A percentile compares a stretch with the other conserved stretches of the same genome.
Conservation (phyloP, 148 eudicot genomes). For the Fallopia convolvulus region DNA sequence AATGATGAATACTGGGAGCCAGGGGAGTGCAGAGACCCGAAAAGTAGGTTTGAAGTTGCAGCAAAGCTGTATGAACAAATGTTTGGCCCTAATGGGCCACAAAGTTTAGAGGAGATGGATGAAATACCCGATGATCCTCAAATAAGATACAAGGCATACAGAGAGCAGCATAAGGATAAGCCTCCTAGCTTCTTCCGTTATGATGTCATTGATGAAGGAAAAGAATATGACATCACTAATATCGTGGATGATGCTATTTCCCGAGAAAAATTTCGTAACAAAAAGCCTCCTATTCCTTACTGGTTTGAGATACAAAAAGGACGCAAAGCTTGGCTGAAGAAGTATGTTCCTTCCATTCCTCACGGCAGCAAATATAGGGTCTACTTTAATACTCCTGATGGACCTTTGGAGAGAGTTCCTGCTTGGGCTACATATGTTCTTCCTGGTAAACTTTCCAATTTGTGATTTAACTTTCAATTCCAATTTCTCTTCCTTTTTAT, state of each 20-base stretch:
- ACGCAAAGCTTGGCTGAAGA: constrained; percentile 90
- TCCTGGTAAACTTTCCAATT: constrained; percentile 54
- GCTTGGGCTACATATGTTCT: constrained; percentile 96
- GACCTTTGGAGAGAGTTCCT: constrained; percentile 90
- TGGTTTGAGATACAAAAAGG: constrained; percentile 94
- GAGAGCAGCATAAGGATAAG: constrained; percentile 88
- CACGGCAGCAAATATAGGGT: constrained; percentile 98
- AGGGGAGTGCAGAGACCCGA: constrained; percentile 73
- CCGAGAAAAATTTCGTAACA: constrained; percentile 55
- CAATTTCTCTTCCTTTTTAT: not conserved
- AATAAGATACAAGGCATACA: constrained; percentile 77
- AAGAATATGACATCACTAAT: constrained; percentile 58
- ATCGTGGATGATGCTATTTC: constrained; percentile 72
- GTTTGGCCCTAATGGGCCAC: constrained; percentile 98
- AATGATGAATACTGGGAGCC: constrained; percentile 99
- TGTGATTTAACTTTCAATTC: constrained; percentile 3
- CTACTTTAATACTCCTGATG: constrained; percentile 85
- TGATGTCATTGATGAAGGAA: constrained; percentile 79
- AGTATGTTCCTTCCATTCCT: constrained; percentile 69
- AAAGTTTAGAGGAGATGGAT: constrained; percentile 76
- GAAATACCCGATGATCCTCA: constrained; percentile 77
- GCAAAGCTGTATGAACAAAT: constrained; percentile 78
- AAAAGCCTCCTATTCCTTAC: constrained; percentile 84
- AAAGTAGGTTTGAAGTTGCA: constrained; percentile 62
- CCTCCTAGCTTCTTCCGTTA: constrained; percentile 68